Evolutionary conservation across 176 grass and related monocot genomes (phyloP).

Genomic region (Saccharum officinarum): DNA sequence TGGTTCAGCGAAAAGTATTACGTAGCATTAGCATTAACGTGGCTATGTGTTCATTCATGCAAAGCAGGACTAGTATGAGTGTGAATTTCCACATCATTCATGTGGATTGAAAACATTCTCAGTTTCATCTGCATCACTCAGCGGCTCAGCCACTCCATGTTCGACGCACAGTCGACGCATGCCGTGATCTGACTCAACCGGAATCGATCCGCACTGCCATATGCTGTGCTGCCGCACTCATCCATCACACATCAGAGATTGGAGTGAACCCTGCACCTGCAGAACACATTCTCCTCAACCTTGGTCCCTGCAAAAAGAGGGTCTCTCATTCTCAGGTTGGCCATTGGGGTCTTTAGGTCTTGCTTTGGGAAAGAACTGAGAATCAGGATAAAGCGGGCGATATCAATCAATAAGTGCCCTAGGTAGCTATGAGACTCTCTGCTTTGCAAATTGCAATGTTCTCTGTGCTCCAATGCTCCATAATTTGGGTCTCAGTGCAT

Average conservation of each 20-base stretch:
- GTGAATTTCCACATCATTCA: neutral
- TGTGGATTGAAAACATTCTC: neutral
- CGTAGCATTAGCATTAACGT: too few relatives aligned
- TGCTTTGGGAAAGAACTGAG: slow-evolving; percentile 33
- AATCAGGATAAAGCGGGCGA: slow-evolving; percentile 41
- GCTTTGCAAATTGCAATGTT: slow-evolving; percentile 44
- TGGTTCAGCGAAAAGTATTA: neutral
- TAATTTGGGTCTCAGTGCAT: slow-evolving; percentile 24
- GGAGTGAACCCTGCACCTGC: slow-evolving; percentile 14
- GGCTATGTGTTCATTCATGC: too few relatives aligned
- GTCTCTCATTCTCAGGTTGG: neutral
- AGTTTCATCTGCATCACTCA: neutral
- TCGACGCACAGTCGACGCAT: too few relatives aligned
- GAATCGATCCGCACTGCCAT: too few relatives aligned
- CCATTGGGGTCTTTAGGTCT: neutral
- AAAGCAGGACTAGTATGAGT: too few relatives aligned
- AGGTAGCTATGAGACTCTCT: slow-evolving; percentile 24
- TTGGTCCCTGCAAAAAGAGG: neutral
- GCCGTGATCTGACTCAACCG: neutral
- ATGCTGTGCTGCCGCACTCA: too few relatives aligned
- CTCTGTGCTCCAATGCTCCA: slow-evolving; percentile 26
- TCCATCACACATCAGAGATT: neutral
- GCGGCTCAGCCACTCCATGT: neutral
- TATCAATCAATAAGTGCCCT: slow-evolving; percentile 31
- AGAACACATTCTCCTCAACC: slow-evolving; percentile 29